Conservation (phyloP, 192 early-diverging fungal genomes). For the Linnemannia zychae region DNA sequence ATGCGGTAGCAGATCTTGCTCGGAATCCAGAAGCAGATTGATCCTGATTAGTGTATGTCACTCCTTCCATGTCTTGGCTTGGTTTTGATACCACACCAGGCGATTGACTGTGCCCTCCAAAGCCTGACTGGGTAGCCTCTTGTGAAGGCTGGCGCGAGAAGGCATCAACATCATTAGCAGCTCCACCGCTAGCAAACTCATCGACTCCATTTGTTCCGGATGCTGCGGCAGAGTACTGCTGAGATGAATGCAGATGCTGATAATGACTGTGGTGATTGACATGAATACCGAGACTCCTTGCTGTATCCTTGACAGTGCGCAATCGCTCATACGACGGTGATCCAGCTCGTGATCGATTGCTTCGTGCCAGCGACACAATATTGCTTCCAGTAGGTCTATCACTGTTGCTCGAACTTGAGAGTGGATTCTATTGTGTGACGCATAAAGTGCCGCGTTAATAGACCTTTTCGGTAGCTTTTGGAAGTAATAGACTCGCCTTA, state of each 20-base stretch:
- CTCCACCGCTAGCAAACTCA: background rate
- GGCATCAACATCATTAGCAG: background rate
- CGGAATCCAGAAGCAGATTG: background rate
- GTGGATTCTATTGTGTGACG: slow-evolving; percentile 1
- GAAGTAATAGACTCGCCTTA: background rate
- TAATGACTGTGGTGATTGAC: slow-evolving; percentile 6
- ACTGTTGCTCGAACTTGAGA: background rate
- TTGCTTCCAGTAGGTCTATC: slow-evolving; percentile 12
- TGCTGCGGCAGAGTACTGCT: background rate
- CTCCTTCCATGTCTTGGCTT: slow-evolving; percentile 35
- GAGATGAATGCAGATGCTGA: background rate
- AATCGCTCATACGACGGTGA: slow-evolving; percentile 46
- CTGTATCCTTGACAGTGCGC: slow-evolving; percentile 39
- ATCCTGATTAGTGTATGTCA: background rate
- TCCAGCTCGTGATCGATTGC: slow-evolving; percentile 28
- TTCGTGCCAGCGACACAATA: slow-evolving; percentile 4
- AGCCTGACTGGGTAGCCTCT: background rate
- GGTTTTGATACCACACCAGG: background rate
- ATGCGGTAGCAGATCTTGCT: background rate
- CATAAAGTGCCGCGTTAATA: background rate
- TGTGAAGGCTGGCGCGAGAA: slow-evolving; percentile 6
- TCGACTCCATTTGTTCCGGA: background rate
- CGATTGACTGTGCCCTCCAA: background rate
- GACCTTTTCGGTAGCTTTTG: background rate
- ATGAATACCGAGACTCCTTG: slow-evolving; percentile 33